Evolutionary conservation across 805 yeast genomes (phyloP).

Genomic region (Myxozyma nipponensis): DNA sequence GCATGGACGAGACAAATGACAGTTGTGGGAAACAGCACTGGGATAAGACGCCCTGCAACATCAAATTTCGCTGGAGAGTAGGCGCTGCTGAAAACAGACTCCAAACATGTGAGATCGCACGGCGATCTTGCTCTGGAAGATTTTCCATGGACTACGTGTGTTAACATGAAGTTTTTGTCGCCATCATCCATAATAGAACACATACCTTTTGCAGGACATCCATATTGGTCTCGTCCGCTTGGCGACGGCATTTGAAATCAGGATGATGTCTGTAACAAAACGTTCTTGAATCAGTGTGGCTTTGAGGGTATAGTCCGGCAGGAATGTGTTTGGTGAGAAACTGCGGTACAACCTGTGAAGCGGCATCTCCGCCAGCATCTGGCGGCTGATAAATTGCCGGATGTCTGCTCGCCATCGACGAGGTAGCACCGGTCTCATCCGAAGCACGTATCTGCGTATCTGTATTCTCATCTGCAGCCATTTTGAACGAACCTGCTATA

Average conservation of each 20-base stretch:
- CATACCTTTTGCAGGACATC: slow-evolving; percentile 50
- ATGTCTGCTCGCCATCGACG: too few species aligned
- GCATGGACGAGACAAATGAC: slow-evolving; percentile 77
- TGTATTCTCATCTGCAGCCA: too few species aligned
- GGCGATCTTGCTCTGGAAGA: slow-evolving; percentile 61
- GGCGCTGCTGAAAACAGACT: slow-evolving; percentile 75
- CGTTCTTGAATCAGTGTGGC: slow-evolving; percentile 30
- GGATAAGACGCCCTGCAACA: slow-evolving; percentile 74
- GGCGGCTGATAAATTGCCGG: too few species aligned
- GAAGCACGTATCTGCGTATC: too few species aligned
- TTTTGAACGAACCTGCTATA: too few species aligned
- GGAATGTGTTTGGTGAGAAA: slow-evolving; percentile 27
- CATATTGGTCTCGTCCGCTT: slow-evolving; percentile 62
- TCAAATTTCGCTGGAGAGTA: slow-evolving; percentile 62
- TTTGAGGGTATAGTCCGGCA: slow-evolving; percentile 22
- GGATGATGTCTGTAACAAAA: slow-evolving; percentile 95
- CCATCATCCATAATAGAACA: slow-evolving; percentile 33
- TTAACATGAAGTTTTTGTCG: slow-evolving; percentile 30
- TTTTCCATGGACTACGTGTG: slow-evolving; percentile 40
- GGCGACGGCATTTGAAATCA: slow-evolving; percentile 67
- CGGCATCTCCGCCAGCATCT: slow-evolving; percentile 1
- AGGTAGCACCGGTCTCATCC: too few species aligned
- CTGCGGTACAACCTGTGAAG: slow-evolving; percentile 20
- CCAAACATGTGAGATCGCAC: slow-evolving; percentile 79
- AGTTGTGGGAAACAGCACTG: slow-evolving; percentile 96